Evolutionary conservation across 129 eudicot genomes (phyloP).

Genomic region (Chrysanthemum seticuspe): DNA sequence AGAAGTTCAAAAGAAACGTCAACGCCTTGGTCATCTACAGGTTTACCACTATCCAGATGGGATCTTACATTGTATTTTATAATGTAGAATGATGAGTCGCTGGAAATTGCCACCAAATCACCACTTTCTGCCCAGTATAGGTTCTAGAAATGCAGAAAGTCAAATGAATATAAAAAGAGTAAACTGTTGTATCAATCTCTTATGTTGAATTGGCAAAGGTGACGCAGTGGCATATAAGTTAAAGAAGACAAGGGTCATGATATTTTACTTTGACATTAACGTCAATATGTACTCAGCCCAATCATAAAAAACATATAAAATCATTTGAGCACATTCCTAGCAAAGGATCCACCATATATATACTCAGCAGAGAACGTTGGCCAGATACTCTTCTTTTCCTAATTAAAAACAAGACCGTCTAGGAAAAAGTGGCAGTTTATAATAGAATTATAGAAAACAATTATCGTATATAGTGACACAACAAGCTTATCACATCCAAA

Average conservation of each 20-base stretch:
- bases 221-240: not conserved
- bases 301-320: constrained; percentile 82
- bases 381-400: constrained; percentile 87
- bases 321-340: constrained; percentile 92
- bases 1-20: constrained; percentile 85
- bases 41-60: constrained; percentile 77
- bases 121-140: constrained; percentile 97
- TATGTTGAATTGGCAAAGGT: not conserved
- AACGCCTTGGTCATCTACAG: constrained; percentile 81
- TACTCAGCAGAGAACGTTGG: constrained; percentile 89
- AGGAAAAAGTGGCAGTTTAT: not conserved
- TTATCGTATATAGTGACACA: not conserved
- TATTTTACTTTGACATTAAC: constrained; percentile 69
- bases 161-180: not conserved
- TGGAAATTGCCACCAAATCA: constrained; percentile 85
- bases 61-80: constrained; percentile 70
- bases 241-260: not conserved
- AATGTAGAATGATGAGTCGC: constrained; percentile 79
- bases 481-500: constrained; percentile 16
- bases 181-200: not conserved
- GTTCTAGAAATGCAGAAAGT: constrained; percentile 39
- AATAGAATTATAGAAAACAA: not conserved
- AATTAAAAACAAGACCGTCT: constrained; percentile 22
- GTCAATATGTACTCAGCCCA: constrained; percentile 93
- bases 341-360: constrained; percentile 69